A percentile compares a stretch with the other conserved stretches of the same genome.
phyloP scores from a whole-genome alignment of 2,329 filamentous ascomycete species.

The Eutypa lata region DNA sequence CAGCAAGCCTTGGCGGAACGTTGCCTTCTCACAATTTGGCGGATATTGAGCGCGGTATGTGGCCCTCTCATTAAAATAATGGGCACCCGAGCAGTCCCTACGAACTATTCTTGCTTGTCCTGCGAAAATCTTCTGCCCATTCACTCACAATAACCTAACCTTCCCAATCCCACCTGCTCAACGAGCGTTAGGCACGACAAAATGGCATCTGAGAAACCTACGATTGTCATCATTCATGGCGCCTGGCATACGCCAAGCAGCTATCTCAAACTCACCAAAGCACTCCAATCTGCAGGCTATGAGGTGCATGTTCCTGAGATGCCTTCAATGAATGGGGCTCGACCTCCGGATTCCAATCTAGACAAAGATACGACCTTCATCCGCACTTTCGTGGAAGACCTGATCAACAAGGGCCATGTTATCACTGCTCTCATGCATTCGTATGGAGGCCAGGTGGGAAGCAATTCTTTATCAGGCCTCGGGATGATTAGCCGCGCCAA shows the following conservation, averaged over 20 bases:
- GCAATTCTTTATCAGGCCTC: slow-evolving; percentile 13
- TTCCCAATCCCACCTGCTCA: too few relatives aligned
- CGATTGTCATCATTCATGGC: slow-evolving; percentile 13
- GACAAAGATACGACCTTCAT: slow-evolving; percentile 12
- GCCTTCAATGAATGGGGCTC: slow-evolving; percentile 4
- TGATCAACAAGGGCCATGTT: slow-evolving; percentile 10
- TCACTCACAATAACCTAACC: too few relatives aligned
- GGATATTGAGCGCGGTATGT: too few relatives aligned
- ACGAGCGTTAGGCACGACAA: too few relatives aligned
- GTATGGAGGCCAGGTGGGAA: slow-evolving; percentile 21
- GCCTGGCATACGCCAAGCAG: slow-evolving; percentile 13
- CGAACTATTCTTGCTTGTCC: too few relatives aligned
- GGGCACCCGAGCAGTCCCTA: too few relatives aligned
- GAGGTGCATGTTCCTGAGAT: slow-evolving; percentile 14
- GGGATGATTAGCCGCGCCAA: slow-evolving; percentile 1
- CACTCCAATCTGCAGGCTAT: slow-evolving; percentile 13
- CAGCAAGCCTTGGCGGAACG: too few relatives aligned
- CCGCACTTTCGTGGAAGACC: slow-evolving; percentile 9
- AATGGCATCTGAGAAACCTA: neutral
- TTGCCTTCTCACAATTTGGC: too few relatives aligned
- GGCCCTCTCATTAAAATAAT: too few relatives aligned
- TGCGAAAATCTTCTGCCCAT: too few relatives aligned
- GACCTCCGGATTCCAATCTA: slow-evolving; percentile 16
- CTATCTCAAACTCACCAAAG: slow-evolving; percentile 15
- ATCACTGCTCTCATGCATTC: slow-evolving; percentile 18